These are phyloP conservation scores for Pyrus betulifolia DNA, from an alignment of 306 rosid genomes.

Conservation along the genomic window DNA sequence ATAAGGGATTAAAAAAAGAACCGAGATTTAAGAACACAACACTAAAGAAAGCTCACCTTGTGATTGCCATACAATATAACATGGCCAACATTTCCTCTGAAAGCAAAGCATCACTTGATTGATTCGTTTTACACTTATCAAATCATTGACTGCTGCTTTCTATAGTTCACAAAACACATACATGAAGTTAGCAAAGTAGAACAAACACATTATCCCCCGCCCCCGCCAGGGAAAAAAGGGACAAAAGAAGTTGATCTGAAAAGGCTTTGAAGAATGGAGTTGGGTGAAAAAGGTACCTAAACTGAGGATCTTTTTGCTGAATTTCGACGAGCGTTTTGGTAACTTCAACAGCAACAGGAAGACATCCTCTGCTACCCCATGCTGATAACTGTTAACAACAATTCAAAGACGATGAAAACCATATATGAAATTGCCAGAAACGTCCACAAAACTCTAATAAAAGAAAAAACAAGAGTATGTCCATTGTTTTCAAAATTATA, in stretches of 20 bases:
- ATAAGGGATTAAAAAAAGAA: neutral
- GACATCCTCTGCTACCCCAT: constrained; percentile 79
- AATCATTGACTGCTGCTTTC: constrained; percentile 13
- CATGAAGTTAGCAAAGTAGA: neutral
- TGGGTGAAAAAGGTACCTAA: constrained; percentile 32
- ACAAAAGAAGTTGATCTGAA: neutral
- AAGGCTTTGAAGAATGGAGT: neutral
- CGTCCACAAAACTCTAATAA: neutral
- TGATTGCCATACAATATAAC: constrained; percentile 71
- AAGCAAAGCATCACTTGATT: constrained; percentile 25
- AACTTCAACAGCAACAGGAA: constrained; percentile 65
- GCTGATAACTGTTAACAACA: constrained; percentile 46
- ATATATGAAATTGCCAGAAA: neutral
- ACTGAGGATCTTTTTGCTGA: constrained; percentile 57
- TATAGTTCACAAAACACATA: neutral
- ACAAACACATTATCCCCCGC: neutral
- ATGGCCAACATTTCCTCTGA: constrained; percentile 68
- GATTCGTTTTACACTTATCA: constrained; percentile 22
- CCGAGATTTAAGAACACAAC: neutral
- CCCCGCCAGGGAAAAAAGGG: neutral
- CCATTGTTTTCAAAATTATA: neutral
- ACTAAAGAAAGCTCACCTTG: constrained; percentile 43
- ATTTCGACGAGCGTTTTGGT: constrained; percentile 62
- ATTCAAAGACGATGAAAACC: neutral
- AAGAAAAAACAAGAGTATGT: neutral